Evolutionary conservation across 345 rosid genomes (phyloP).

Genomic region (Populus tremula): DNA sequence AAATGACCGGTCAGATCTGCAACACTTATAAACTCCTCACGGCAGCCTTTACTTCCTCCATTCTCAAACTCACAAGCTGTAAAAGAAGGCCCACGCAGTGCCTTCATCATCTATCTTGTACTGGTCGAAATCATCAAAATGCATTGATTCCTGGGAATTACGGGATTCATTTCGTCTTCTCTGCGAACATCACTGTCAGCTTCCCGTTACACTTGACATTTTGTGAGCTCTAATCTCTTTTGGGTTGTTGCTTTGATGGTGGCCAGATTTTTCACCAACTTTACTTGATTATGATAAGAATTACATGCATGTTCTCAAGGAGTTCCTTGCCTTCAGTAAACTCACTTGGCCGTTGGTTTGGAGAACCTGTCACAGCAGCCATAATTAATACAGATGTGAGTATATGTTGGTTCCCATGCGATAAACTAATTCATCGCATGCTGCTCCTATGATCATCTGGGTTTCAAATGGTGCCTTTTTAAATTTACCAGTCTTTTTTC

Average conservation of each 20-base stretch:
- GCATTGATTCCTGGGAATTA: conserved; percentile 76
- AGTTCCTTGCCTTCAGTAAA: conserved; percentile 52
- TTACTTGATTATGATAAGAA: conserved; percentile 1
- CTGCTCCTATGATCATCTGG: background rate
- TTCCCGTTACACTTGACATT: conserved; percentile 79
- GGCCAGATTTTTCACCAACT: background rate
- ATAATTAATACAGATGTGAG: conserved; percentile 71
- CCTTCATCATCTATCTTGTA: too few relatives aligned
- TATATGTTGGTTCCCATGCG: conserved; percentile 2
- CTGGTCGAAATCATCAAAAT: too few relatives aligned
- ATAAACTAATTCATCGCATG: background rate
- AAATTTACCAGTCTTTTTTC: conserved; percentile 69
- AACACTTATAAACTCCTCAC: too few relatives aligned
- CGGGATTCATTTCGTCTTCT: conserved; percentile 91
- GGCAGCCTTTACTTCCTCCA: too few relatives aligned
- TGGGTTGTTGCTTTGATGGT: background rate
- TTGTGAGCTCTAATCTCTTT: conserved; percentile 43
- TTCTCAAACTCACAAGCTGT: too few relatives aligned
- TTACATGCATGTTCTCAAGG: conserved; percentile 31
- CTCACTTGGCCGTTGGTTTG: conserved; percentile 80
- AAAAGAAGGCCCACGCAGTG: too few relatives aligned
- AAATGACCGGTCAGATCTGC: too few relatives aligned
- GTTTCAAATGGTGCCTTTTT: conserved; percentile 13
- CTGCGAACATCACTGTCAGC: conserved; percentile 89
- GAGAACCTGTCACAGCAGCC: conserved; percentile 69